Conservation (phyloP, 371 early-diverging fungal genomes). For the Mortierella sp. region DNA sequence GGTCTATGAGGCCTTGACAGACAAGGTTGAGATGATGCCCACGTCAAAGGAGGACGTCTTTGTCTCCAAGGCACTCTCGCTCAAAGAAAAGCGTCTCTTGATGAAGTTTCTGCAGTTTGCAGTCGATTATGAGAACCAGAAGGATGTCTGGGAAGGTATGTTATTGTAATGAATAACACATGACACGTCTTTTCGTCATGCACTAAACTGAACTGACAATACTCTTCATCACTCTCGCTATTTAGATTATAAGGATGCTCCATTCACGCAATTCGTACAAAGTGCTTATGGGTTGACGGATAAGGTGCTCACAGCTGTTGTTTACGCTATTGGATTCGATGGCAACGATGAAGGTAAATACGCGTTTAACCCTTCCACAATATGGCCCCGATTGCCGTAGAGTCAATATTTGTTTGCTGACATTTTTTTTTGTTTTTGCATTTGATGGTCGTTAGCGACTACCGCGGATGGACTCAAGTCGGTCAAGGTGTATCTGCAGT, state of each 20-base stretch:
- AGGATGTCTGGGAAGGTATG: constrained; percentile 54
- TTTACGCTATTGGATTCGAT: constrained; percentile 80
- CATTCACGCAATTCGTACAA: constrained; percentile 63
- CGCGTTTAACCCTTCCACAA: not conserved
- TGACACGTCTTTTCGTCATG: not conserved
- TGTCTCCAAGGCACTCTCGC: constrained; percentile 73
- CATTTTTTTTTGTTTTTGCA: not conserved
- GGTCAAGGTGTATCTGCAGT: constrained; percentile 77
- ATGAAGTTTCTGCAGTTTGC: constrained; percentile 89
- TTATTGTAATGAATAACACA: not conserved
- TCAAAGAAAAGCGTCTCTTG: constrained; percentile 89
- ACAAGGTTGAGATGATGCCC: constrained; percentile 71
- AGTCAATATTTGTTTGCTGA: not conserved
- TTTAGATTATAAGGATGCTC: constrained; percentile 58
- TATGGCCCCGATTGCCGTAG: not conserved
- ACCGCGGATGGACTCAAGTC: constrained; percentile 71
- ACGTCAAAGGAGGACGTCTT: constrained; percentile 96
- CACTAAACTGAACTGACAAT: too few relatives aligned
- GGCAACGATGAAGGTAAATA: constrained; percentile 54
- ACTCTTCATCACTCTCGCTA: not conserved
- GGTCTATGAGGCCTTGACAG: constrained; percentile 59
- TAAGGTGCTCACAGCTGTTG: constrained; percentile 72
- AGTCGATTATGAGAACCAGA: constrained; percentile 60
- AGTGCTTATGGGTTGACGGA: constrained; percentile 75
- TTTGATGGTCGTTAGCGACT: constrained; percentile 49